Evolutionary conservation across 2,329 filamentous ascomycete species (phyloP).

Genomic region (Trichoderma cornu-damae): DNA sequence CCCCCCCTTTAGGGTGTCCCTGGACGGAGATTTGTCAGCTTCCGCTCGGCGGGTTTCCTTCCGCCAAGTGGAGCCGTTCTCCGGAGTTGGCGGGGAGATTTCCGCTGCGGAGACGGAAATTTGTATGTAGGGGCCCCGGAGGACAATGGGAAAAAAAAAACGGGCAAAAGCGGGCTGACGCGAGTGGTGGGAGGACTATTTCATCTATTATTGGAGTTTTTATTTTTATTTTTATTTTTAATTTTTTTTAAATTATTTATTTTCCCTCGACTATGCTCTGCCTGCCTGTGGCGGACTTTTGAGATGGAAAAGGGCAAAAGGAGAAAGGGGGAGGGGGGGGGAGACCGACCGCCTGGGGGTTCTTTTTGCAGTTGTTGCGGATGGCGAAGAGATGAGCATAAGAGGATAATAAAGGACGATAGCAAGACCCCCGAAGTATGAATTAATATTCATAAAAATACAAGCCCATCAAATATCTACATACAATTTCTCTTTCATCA

Average conservation of each 20-base stretch:
- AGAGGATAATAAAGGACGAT: background rate
- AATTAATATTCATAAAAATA: too few species aligned
- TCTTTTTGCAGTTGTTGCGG: background rate
- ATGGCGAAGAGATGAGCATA: background rate
- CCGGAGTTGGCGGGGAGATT: constrained; percentile 5
- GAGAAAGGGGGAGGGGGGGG: background rate
- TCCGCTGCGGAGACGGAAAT: constrained; percentile 9
- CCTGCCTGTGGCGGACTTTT: constrained; percentile 1
- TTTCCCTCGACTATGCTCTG: constrained; percentile 4
- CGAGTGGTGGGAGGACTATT: too few species aligned
- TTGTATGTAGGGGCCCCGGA: too few species aligned
- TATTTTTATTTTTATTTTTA: too few species aligned
- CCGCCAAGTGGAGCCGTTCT: constrained; percentile 7
- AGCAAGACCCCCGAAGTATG: too few species aligned
- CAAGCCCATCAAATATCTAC: too few species aligned
- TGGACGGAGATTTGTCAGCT: background rate
- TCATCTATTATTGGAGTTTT: too few species aligned
- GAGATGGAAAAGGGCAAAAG: too few species aligned
- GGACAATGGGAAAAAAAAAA: too few species aligned
- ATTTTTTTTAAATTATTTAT: too few species aligned
- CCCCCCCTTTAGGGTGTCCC: background rate
- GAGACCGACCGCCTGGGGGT: background rate
- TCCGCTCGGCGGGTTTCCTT: constrained; percentile 1
- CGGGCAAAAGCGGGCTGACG: too few species aligned
- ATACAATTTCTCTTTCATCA: too few species aligned